phyloP scores from a whole-genome alignment of 2,329 filamentous ascomycete species.

The Cordyceps tenuipes region DNA sequence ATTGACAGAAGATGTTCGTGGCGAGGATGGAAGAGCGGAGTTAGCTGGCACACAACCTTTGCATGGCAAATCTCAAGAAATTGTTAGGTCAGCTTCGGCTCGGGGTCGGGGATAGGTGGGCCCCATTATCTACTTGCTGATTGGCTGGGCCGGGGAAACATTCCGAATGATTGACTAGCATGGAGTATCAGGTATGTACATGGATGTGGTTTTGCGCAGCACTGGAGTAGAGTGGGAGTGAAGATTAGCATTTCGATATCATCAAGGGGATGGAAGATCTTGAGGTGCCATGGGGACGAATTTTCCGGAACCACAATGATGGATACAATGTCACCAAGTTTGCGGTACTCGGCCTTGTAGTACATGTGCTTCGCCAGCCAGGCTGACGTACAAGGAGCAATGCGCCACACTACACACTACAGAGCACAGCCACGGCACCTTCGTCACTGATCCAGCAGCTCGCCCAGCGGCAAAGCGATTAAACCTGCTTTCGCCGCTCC shows the following conservation, averaged over 20 bases:
- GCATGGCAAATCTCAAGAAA: slow-evolving; percentile 12
- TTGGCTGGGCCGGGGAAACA: neutral
- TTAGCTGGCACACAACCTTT: slow-evolving; percentile 4
- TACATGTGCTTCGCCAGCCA: neutral
- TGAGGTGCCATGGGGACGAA: neutral
- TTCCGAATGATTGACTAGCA: neutral
- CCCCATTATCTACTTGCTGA: neutral
- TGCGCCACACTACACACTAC: slow-evolving; percentile 12
- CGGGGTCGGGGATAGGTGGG: slow-evolving; percentile 14
- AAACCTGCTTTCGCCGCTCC: slow-evolving; percentile 8
- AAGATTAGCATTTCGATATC: neutral
- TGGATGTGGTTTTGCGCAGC: neutral
- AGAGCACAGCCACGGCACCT: slow-evolving; percentile 13
- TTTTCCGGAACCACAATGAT: neutral
- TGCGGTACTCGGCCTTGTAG: neutral
- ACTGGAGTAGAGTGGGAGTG: neutral
- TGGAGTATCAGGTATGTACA: neutral
- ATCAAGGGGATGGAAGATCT: neutral
- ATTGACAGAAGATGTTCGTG: slow-evolving; percentile 13
- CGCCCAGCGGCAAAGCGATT: neutral
- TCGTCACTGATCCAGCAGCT: slow-evolving; percentile 12
- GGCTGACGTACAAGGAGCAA: neutral
- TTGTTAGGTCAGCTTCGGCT: slow-evolving; percentile 15
- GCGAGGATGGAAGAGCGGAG: slow-evolving; percentile 7
- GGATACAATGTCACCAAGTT: no score